These are phyloP conservation scores for Saturnispora quitensis DNA, from an alignment of 805 yeast genomes.

Conservation along the genomic window DNA sequence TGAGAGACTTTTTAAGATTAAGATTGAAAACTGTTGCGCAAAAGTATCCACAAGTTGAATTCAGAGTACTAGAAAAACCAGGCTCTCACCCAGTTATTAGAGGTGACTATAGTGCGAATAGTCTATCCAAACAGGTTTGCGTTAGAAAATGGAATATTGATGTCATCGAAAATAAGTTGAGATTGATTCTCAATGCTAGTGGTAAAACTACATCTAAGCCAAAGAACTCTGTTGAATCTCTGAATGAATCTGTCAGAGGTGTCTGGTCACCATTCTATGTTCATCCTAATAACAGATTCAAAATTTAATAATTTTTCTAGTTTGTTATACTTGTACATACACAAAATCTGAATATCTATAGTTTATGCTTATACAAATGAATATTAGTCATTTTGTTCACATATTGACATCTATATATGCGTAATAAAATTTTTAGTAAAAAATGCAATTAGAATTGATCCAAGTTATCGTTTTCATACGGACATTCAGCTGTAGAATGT, in stretches of 20 bases:
- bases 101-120: conserved; percentile 43
- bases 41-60: conserved; percentile 56
- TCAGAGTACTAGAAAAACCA: conserved; percentile 54
- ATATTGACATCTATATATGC: conserved; percentile 8
- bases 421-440: conserved; percentile 9
- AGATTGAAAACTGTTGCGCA: conserved; percentile 48
- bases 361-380: conserved; percentile 4
- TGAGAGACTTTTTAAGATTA: conserved; percentile 52
- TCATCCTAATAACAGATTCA: conserved; percentile 40
- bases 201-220: conserved; percentile 58
- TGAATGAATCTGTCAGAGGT: conserved; percentile 84
- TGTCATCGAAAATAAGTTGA: conserved; percentile 56
- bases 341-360: neutral
- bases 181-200: conserved; percentile 54
- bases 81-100: conserved; percentile 73
- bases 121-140: conserved; percentile 40
- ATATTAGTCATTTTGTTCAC: neutral
- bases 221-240: conserved; percentile 69
- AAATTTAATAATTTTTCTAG: conserved; percentile 26
- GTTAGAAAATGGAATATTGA: conserved; percentile 61
- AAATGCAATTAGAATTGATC: conserved; percentile 15
- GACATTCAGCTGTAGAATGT: conserved; percentile 82
- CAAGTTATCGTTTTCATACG: conserved; percentile 53
- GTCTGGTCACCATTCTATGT: conserved; percentile 95
- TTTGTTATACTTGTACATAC: conserved; percentile 1